Conservation (phyloP, 768 basidiomycete genomes). For the Tephrocybe rancida region DNA sequence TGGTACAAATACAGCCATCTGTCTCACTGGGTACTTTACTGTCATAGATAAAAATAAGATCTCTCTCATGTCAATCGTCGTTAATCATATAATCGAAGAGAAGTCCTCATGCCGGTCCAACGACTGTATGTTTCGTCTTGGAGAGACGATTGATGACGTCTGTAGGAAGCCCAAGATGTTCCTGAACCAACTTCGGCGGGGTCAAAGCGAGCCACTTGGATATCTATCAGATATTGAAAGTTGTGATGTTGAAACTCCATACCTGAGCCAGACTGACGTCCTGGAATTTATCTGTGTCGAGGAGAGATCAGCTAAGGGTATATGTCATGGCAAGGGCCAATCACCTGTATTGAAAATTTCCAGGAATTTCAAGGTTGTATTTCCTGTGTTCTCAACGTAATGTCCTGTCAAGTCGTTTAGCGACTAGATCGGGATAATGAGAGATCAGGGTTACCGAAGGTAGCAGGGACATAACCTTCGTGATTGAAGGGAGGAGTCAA, state of each 20-base stretch:
- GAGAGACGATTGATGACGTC: constrained; percentile 30
- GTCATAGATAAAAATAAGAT: no score
- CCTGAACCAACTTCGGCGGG: constrained; percentile 19
- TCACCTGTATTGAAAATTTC: constrained; percentile 49
- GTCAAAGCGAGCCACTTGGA: constrained; percentile 26
- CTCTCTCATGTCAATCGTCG: no score
- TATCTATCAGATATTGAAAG: background rate
- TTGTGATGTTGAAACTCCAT: constrained; percentile 1
- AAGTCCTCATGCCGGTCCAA: constrained; percentile 22
- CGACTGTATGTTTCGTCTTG: constrained; percentile 41
- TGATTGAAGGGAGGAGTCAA: constrained; percentile 2
- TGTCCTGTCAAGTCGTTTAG: constrained; percentile 36
- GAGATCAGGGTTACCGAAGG: constrained; percentile 42
- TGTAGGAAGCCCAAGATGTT: constrained; percentile 12
- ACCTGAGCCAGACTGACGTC: constrained; percentile 51
- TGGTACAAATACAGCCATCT: no score
- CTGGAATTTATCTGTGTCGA: constrained; percentile 28
- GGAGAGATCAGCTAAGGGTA: background rate
- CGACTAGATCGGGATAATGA: background rate
- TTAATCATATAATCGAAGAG: no score
- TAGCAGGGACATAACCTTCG: constrained; percentile 56
- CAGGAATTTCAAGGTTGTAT: constrained; percentile 47
- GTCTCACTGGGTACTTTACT: no score
- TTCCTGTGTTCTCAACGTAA: constrained; percentile 57
- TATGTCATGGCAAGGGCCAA: background rate